phyloP scores from a whole-genome alignment of 768 basidiomycete genomes.

The Tulasnella sp. region DNA sequence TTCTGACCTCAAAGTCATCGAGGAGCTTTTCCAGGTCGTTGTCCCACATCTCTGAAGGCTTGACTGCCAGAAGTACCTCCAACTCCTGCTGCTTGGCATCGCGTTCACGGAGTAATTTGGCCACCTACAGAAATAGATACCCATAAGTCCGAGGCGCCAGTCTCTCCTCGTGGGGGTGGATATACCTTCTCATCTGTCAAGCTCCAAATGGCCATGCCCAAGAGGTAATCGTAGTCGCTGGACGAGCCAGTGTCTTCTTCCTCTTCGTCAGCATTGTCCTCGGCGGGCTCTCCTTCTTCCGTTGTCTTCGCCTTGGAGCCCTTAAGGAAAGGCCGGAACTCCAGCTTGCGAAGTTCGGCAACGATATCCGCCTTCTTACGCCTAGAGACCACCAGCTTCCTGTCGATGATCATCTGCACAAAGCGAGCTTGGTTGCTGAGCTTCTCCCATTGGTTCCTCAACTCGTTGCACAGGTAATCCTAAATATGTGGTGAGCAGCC shows the following conservation, averaged over 20 bases:
- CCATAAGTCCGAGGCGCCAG: neutral
- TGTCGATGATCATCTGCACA: constrained; percentile 88
- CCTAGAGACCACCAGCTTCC: constrained; percentile 66
- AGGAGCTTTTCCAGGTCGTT: constrained; percentile 75
- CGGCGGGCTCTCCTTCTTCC: constrained; percentile 49
- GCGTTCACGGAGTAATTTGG: constrained; percentile 67
- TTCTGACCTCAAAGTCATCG: constrained; percentile 68
- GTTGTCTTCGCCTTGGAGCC: constrained; percentile 49
- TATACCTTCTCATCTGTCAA: constrained; percentile 83
- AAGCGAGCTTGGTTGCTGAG: constrained; percentile 93
- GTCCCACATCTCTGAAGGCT: constrained; percentile 80
- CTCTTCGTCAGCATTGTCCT: constrained; percentile 41
- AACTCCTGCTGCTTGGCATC: constrained; percentile 75
- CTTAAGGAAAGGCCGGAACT: constrained; percentile 92
- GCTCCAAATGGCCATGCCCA: constrained; percentile 92
- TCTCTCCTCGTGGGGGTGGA: neutral
- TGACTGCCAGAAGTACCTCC: constrained; percentile 58
- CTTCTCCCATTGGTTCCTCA: constrained; percentile 69
- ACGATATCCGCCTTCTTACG: constrained; percentile 84
- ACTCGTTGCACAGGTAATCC: constrained; percentile 75
- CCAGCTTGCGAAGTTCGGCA: constrained; percentile 60
- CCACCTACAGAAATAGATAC: constrained; percentile 47
- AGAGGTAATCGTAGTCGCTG: constrained; percentile 81
- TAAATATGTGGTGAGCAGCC: constrained; percentile 26
- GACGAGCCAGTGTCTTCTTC: constrained; percentile 30